phyloP scores from a whole-genome alignment of 192 early-diverging fungal species.

The Coemansia sp. region DNA sequence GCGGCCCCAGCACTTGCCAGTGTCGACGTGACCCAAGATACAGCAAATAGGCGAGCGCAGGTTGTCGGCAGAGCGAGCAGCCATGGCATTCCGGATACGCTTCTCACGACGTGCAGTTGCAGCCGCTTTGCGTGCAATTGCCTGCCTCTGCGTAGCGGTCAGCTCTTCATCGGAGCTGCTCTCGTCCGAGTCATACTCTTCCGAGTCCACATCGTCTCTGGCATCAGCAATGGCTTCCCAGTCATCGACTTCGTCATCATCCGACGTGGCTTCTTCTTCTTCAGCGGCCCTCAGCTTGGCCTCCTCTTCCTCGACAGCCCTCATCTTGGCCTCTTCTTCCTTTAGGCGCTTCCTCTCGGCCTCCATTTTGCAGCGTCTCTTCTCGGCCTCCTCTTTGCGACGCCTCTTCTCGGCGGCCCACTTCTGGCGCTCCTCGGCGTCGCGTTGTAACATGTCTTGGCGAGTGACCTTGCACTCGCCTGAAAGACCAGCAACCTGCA shows the following conservation, averaged over 20 bases:
- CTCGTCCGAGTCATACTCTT: constrained; percentile 58
- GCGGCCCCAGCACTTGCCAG: constrained; percentile 67
- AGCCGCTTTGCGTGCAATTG: constrained; percentile 73
- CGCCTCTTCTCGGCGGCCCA: constrained; percentile 55
- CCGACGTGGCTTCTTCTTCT: constrained; percentile 53
- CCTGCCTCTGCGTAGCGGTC: constrained; percentile 67
- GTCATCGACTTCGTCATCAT: constrained; percentile 34
- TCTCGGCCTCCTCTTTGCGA: constrained; percentile 68
- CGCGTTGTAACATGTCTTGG: constrained; percentile 24
- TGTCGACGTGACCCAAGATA: constrained; percentile 99
- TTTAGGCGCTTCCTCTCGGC: constrained; percentile 62
- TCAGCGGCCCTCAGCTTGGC: too few relatives aligned
- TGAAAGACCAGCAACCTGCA: constrained; percentile 66
- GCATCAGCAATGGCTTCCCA: constrained; percentile 50
- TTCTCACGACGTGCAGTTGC: constrained; percentile 76
- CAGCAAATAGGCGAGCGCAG: constrained; percentile 97
- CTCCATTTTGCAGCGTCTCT: too few relatives aligned
- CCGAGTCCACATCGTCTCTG: constrained; percentile 52
- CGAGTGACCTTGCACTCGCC: constrained; percentile 21
- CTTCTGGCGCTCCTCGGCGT: constrained; percentile 52
- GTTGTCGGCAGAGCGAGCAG: constrained; percentile 84
- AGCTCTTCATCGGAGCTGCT: constrained; percentile 64
- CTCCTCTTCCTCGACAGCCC: constrained; percentile 68
- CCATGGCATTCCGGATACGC: constrained; percentile 75
- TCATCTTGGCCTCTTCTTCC: constrained; percentile 60